Percentiles rank a stretch among this genome's conserved stretches.
Evolutionary conservation across 192 early-diverging fungal genomes (phyloP).

Genomic region (Piromyces sp.): DNA sequence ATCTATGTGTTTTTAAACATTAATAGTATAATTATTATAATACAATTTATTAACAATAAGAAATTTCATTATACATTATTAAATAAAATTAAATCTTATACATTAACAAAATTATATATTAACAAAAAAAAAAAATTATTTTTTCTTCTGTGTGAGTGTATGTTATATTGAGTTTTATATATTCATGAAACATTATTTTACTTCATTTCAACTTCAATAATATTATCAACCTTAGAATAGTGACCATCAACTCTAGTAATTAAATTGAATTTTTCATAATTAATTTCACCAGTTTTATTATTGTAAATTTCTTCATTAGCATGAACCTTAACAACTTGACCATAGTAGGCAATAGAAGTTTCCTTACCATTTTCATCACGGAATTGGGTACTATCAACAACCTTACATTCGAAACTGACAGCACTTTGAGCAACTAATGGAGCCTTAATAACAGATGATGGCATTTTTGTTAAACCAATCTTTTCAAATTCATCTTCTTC

Average conservation of each 20-base stretch:
- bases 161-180: too few species aligned
- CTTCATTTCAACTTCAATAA: not conserved
- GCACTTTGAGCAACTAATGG: not conserved
- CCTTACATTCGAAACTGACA: not conserved
- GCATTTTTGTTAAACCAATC: not conserved
- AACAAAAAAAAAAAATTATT: too few species aligned
- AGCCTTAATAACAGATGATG: not conserved
- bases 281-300: not conserved
- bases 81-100: too few species aligned
- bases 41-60: too few species aligned
- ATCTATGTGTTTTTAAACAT: too few species aligned
- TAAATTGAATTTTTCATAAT: not conserved
- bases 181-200: too few species aligned
- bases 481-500: not conserved
- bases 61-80: too few species aligned
- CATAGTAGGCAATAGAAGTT: not conserved
- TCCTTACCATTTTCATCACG: not conserved
- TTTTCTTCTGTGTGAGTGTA: too few species aligned
- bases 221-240: not conserved
- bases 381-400: not conserved
- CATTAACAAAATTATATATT: too few species aligned
- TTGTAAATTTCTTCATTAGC: not conserved
- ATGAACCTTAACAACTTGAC: not conserved
- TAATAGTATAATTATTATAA: too few species aligned
- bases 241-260: not conserved